phyloP scores from a whole-genome alignment of 2,329 filamentous ascomycete species.

The Ophiocordyceps robertsii region DNA sequence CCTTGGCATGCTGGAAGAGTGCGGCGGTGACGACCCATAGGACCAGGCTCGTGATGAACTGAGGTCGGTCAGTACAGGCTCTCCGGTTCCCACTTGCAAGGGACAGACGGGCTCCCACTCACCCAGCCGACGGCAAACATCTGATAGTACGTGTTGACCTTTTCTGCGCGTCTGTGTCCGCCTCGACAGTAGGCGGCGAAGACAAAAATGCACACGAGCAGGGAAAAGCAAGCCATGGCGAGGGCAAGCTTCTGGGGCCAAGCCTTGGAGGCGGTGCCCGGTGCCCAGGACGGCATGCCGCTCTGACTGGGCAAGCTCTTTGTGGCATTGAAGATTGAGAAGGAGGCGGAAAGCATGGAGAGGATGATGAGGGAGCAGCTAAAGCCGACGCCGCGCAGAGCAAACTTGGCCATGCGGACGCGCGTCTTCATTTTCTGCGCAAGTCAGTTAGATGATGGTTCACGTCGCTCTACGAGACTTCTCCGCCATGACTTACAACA shows the following conservation, averaged over 20 bases:
- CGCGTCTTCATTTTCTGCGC: slow-evolving; percentile 78
- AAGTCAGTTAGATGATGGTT: slow-evolving; percentile 10
- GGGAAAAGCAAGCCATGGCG: slow-evolving; percentile 64
- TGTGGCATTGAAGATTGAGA: slow-evolving; percentile 87
- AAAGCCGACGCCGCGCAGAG: slow-evolving; percentile 92
- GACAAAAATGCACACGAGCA: slow-evolving; percentile 65
- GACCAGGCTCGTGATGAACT: slow-evolving; percentile 78
- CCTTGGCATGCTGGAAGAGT: slow-evolving; percentile 66
- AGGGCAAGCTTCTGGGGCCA: slow-evolving; percentile 89
- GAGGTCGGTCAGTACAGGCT: background rate
- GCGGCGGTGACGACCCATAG: slow-evolving; percentile 86
- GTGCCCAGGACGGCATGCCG: slow-evolving; percentile 73
- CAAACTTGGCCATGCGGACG: slow-evolving; percentile 85
- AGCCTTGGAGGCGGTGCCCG: slow-evolving; percentile 46
- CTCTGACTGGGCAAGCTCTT: slow-evolving; percentile 61
- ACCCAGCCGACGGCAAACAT: slow-evolving; percentile 78
- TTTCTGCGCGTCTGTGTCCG: slow-evolving; percentile 79
- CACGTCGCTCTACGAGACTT: background rate
- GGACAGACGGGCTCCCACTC: slow-evolving; percentile 5
- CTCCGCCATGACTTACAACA: slow-evolving; percentile 48
- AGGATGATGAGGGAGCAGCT: slow-evolving; percentile 93
- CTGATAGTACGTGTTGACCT: slow-evolving; percentile 90
- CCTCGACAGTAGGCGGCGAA: slow-evolving; percentile 80
- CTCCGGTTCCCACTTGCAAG: background rate
- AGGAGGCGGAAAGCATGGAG: slow-evolving; percentile 75